Base-by-base conservation (phyloP, 495 filamentous ascomycete species). In the Lasiosphaeria miniovina region DNA sequence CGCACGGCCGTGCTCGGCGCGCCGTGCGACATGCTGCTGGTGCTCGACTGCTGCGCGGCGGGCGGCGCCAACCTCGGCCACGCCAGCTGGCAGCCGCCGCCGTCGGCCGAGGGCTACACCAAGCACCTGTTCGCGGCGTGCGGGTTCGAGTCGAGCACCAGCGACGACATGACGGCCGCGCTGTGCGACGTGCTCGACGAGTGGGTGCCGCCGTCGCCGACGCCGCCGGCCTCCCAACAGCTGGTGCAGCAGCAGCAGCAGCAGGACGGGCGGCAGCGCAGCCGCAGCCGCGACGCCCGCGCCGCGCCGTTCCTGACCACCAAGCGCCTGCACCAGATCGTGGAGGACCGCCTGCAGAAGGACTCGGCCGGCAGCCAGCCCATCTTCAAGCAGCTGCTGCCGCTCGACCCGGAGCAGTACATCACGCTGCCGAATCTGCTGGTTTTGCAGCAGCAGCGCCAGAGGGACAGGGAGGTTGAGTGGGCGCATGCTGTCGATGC, bases 21-120 rank as follows among this genome's bases (percentile, higher is more conserved):
- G 10, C 59, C 65, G 14, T 65, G 55, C 36, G 71, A 74, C 57
- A 49, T 73, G 5, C 62, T 74, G 6, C 61, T 74, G 24, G 53
- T 74, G 31, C 68, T 74, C 53, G 71, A 74, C 63, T 72, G 71
- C 64, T 74, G 71, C 64, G 68, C 70, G 0, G 71, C 70, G 10
- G 70, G 70, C 55, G 68, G 62, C 50, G 70, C 68, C 40, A 66
- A 61, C 54, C 65, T 68, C 4, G 51, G 55, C 4, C 63, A 64
- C 49, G 45, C 62, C 60, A 53, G 67, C 62, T 69, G 64, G 66
- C 63, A 63, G 38, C 59, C 65, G 6, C 55, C 57, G 10, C 52
- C 58, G 4, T 43, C 48, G 17, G 52, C 62, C 40, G 61, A 69
- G 45, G 36, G 12, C 6, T 73, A 66, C 65, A 71, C 70, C 59